A percentile compares a stretch with the other conserved stretches of the same genome.
These are phyloP conservation scores for Eucalyptus fibrosa DNA, from an alignment of 345 rosid genomes.

Conservation along the genomic window DNA sequence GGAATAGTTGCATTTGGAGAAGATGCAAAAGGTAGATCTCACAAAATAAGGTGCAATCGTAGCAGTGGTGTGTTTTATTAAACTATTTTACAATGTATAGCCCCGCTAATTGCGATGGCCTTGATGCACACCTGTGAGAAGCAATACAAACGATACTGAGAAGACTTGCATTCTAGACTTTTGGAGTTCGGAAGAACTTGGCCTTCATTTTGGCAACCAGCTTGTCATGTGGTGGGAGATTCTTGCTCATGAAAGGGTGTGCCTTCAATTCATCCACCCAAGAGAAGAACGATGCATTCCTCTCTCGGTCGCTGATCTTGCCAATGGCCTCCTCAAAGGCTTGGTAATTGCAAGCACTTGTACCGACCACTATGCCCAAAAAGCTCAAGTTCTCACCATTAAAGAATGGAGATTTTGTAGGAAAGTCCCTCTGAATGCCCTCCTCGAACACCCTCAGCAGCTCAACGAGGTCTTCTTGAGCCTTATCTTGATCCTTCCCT, in stretches of 20 bases:
- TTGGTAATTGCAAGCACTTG: background rate
- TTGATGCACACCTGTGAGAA: too few relatives aligned
- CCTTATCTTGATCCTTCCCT: constrained; percentile 5
- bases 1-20: too few relatives aligned
- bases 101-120: too few relatives aligned
- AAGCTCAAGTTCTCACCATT: background rate
- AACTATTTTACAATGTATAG: too few relatives aligned
- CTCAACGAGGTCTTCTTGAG: background rate
- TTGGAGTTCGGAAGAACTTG: background rate
- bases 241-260: background rate
- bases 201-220: background rate
- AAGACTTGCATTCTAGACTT: background rate
- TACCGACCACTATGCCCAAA: background rate
- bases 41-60: too few relatives aligned
- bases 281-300: background rate
- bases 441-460: background rate
- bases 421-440: constrained; percentile 2
- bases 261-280: background rate
- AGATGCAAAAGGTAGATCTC: too few relatives aligned
- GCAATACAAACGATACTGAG: too few relatives aligned
- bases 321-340: constrained; percentile 2
- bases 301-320: background rate
- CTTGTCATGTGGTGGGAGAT: constrained; percentile 1
- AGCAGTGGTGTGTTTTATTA: too few relatives aligned
- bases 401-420: background rate